Conservation (phyloP, 2,329 filamentous ascomycete genomes). For the Talaromyces sp. region DNA sequence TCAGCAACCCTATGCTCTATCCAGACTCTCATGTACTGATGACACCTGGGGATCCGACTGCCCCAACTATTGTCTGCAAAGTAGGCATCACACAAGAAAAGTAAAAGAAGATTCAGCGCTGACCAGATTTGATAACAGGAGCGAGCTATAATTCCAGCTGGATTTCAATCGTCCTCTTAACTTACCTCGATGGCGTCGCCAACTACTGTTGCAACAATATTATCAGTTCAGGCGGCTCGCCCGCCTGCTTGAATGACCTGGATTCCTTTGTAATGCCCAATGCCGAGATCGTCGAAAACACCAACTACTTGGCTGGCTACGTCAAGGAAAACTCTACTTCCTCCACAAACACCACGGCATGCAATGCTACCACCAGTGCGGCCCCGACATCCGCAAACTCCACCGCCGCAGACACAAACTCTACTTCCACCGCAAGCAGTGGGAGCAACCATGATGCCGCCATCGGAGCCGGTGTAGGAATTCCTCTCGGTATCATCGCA, state of each 20-base stretch:
- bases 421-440: background rate
- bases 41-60: slow-evolving; percentile 20
- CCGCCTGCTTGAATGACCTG: slow-evolving; percentile 3
- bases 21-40: slow-evolving; percentile 25
- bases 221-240: background rate
- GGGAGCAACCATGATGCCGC: slow-evolving; percentile 15
- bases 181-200: slow-evolving; percentile 2
- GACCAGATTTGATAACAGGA: background rate
- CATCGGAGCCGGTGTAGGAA: slow-evolving; percentile 22
- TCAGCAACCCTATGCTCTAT: slow-evolving; percentile 20
- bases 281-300: slow-evolving; percentile 1
- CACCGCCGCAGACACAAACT: background rate
- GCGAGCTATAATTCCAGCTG: slow-evolving; percentile 1
- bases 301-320: slow-evolving; percentile 4
- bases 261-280: background rate
- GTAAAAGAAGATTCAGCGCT: background rate
- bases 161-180: slow-evolving; percentile 7
- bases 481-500: slow-evolving; percentile 25
- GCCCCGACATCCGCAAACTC: background rate
- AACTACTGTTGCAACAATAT: slow-evolving; percentile 12
- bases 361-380: background rate
- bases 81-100: background rate
- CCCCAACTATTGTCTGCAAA: slow-evolving; percentile 9
- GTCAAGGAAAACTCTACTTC: background rate
- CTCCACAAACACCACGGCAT: background rate